These are phyloP conservation scores for Nemania sp. DNA, from an alignment of 2,329 filamentous ascomycete genomes.

Conservation along the genomic window DNA sequence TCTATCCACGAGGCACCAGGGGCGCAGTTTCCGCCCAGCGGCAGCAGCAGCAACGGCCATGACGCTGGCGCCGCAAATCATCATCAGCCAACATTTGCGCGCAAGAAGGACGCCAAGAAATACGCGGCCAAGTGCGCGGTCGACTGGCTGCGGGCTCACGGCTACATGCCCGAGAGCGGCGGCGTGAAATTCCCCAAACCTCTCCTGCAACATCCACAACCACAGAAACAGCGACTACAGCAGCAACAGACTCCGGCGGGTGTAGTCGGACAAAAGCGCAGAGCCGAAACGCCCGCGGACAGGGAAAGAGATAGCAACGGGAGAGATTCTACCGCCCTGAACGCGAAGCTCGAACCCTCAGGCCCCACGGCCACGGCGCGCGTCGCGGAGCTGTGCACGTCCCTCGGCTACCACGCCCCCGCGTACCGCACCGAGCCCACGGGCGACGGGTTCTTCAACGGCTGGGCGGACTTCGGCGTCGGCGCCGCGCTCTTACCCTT, in stretches of 20 bases:
- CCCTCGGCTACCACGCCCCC: conserved; percentile 41
- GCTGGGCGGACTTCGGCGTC: conserved; percentile 33
- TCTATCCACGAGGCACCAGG: conserved; percentile 31
- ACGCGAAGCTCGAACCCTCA: too few relatives aligned
- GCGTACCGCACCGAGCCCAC: conserved; percentile 39
- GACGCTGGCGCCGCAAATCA: too few relatives aligned
- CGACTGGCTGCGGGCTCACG: conserved; percentile 43
- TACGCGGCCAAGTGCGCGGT: conserved; percentile 55
- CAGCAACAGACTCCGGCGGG: too few relatives aligned
- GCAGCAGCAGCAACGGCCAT: too few relatives aligned
- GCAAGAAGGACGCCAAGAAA: conserved; percentile 58
- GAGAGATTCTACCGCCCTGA: too few relatives aligned
- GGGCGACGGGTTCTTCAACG: conserved; percentile 41
- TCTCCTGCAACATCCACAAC: neutral
- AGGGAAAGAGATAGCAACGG: too few relatives aligned
- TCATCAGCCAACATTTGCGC: conserved; percentile 45
- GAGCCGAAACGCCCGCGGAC: too few relatives aligned
- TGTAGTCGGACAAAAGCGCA: too few relatives aligned
- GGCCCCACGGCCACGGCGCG: conserved; percentile 21
- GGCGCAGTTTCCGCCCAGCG: conserved; percentile 25
- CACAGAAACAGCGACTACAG: neutral
- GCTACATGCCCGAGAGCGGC: conserved; percentile 34
- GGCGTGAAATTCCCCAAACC: conserved; percentile 19
- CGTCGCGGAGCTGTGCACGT: conserved; percentile 40
- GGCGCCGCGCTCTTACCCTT: conserved; percentile 18